phyloP scores from a whole-genome alignment of 2,329 filamentous ascomycete genomes.

The Colletotrichum lentis region DNA sequence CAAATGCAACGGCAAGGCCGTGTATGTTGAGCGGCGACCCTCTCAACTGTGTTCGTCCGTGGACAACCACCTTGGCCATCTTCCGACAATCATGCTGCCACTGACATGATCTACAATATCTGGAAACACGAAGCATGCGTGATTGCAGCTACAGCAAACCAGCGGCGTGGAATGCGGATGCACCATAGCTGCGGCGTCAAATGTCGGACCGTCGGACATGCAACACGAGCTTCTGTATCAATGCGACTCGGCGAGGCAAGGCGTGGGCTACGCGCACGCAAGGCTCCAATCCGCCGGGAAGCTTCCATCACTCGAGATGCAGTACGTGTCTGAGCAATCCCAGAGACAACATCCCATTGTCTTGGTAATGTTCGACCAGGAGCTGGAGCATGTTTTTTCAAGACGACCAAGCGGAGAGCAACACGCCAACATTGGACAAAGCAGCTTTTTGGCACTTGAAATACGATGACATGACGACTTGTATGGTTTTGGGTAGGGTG shows the following conservation, averaged over 20 bases:
- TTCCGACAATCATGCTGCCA: constrained; percentile 7
- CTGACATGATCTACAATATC: neutral
- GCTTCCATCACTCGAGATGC: neutral
- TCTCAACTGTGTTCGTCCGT: neutral
- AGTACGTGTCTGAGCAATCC: neutral
- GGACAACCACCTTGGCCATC: neutral
- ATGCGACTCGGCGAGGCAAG: neutral
- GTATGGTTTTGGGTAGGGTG: neutral
- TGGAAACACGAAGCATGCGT: constrained; percentile 4
- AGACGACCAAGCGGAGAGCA: constrained; percentile 1
- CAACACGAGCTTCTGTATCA: neutral
- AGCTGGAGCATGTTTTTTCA: neutral
- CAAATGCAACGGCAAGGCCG: neutral
- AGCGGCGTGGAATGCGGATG: neutral
- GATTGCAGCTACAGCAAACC: neutral
- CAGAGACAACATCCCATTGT: neutral
- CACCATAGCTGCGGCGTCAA: constrained; percentile 17
- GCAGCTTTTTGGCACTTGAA: neutral
- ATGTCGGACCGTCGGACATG: constrained; percentile 24
- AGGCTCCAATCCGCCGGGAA: neutral
- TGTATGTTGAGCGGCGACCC: neutral
- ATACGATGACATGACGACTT: constrained; percentile 2
- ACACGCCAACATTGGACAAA: constrained; percentile 3
- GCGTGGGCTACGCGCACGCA: constrained; percentile 1
- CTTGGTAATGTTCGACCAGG: constrained; percentile 23